These are phyloP conservation scores for Ajuga chamaepitys DNA, from an alignment of 257 asterid species.

Conservation along the genomic window DNA sequence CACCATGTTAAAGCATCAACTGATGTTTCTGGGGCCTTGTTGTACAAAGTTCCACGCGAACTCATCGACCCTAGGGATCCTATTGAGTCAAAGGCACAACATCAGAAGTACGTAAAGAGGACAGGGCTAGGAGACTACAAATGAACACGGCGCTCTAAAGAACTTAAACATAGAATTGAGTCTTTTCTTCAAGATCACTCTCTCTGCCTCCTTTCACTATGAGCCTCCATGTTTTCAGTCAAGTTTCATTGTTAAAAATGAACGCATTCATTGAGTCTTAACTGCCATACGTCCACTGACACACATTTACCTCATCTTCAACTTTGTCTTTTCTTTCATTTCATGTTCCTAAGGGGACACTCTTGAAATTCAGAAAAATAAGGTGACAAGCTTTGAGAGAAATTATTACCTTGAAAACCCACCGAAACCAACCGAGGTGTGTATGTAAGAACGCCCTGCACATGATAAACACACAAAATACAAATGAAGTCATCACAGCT, in stretches of 20 bases:
- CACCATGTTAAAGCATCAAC: slow-evolving; percentile 64
- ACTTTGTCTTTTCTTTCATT: neutral
- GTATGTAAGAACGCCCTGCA: slow-evolving; percentile 80
- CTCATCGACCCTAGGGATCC: slow-evolving; percentile 87
- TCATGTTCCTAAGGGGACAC: neutral
- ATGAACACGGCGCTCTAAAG: neutral
- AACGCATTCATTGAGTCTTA: too few species aligned
- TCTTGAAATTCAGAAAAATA: neutral
- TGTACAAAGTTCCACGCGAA: slow-evolving; percentile 69
- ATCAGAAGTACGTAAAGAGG: neutral
- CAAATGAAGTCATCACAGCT: neutral
- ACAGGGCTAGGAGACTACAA: neutral
- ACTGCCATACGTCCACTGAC: neutral
- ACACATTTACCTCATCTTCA: neutral
- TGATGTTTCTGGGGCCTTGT: slow-evolving; percentile 29
- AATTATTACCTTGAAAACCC: slow-evolving; percentile 66
- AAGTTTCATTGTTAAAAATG: too few species aligned
- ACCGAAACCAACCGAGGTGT: slow-evolving; percentile 89
- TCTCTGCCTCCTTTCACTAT: neutral
- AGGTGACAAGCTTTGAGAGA: neutral
- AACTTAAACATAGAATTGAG: neutral
- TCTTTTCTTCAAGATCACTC: neutral
- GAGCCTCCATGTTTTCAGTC: too few species aligned
- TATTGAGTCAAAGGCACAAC: slow-evolving; percentile 26
- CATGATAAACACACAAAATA: slow-evolving; percentile 13